Conservation (phyloP, 352 stramenopile species). For the Phytopythium chamaehyphon region DNA sequence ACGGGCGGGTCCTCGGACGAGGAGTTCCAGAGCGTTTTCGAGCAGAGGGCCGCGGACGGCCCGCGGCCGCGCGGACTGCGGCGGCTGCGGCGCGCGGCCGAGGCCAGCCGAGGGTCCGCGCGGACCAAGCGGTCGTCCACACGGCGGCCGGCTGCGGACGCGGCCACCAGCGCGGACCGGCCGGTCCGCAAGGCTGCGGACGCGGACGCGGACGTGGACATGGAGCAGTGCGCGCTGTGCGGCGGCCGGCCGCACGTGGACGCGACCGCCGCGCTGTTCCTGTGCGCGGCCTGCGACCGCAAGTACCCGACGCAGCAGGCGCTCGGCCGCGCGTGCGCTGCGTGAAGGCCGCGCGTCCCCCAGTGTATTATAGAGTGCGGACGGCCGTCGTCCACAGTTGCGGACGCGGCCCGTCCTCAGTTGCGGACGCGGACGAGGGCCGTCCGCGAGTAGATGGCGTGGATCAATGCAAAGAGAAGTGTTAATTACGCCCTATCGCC, state of each 20-base stretch:
- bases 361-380: too few relatives aligned
- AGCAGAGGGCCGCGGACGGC: constrained; percentile 9
- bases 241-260: constrained; percentile 35
- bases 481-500: background rate
- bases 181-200: constrained; percentile 1
- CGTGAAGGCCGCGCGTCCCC: background rate
- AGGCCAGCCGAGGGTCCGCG: constrained; percentile 23
- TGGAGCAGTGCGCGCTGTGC: constrained; percentile 62
- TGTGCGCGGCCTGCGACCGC: constrained; percentile 70
- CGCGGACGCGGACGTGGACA: background rate
- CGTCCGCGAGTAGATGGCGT: too few relatives aligned
- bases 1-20: constrained; percentile 23
- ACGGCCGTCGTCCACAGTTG: too few relatives aligned
- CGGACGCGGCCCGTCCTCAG: too few relatives aligned
- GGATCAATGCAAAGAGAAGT: background rate
- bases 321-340: constrained; percentile 49
- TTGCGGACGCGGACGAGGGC: too few relatives aligned
- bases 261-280: constrained; percentile 51
- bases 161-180: background rate
- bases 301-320: constrained; percentile 83
- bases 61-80: constrained; percentile 7
- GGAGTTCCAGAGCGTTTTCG: background rate
- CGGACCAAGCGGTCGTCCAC: background rate
- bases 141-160: background rate
- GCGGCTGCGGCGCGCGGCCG: constrained; percentile 19